Conservation (phyloP, 2,329 filamentous ascomycete genomes). For the Neurospora sp. region DNA sequence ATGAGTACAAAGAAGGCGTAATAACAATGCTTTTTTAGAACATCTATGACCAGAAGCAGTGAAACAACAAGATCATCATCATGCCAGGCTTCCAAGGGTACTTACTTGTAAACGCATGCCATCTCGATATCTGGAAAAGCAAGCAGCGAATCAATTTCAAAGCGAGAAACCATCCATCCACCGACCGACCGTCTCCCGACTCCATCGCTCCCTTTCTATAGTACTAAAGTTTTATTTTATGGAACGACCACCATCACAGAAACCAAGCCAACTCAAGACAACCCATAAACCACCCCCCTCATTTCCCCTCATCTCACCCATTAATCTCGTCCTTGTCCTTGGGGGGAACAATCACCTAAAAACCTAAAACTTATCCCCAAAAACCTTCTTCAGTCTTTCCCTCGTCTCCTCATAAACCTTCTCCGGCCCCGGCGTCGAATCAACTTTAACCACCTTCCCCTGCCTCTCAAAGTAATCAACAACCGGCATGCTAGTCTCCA, state of each 20-base stretch:
- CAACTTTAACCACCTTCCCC: slow-evolving; percentile 70
- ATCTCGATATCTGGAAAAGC: background rate
- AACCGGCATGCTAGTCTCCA: slow-evolving; percentile 96
- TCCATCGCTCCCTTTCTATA: background rate
- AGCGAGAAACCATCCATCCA: background rate
- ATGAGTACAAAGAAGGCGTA: background rate
- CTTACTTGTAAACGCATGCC: too few species aligned
- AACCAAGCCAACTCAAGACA: background rate
- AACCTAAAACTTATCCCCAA: slow-evolving; percentile 35
- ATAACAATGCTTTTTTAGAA: background rate
- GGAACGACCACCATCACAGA: background rate
- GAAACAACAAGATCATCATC: too few species aligned
- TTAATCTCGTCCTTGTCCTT: background rate
- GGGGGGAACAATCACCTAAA: background rate
- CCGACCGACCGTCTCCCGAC: background rate
- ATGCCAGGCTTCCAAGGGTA: background rate
- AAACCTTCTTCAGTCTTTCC: slow-evolving; percentile 33
- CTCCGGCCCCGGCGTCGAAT: slow-evolving; percentile 59
- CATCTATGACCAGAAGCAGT: too few species aligned
- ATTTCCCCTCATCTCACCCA: background rate
- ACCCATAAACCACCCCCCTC: background rate
- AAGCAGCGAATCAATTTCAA: background rate
- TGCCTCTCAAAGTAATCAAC: slow-evolving; percentile 73
- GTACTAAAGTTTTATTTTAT: background rate
- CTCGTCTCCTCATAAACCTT: slow-evolving; percentile 46